These are phyloP conservation scores for Boletellus ananas DNA, from an alignment of 768 basidiomycete genomes.

Conservation along the genomic window DNA sequence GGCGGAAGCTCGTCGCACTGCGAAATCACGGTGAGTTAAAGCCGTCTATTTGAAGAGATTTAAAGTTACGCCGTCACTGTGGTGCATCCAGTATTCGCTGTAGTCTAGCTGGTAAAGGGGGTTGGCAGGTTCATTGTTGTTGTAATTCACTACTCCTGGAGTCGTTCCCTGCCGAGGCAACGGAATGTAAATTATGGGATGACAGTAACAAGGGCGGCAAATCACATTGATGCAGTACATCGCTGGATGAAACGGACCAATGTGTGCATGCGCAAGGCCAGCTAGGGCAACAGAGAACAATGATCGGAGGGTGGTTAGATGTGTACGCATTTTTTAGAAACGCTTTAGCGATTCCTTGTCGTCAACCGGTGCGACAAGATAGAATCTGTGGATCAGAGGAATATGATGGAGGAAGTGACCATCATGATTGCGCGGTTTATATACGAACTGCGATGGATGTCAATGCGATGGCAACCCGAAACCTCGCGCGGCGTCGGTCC, in stretches of 20 bases:
- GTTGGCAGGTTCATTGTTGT: not conserved
- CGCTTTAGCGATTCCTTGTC: not conserved
- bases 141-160: not conserved
- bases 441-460: not conserved
- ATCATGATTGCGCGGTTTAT: slow-evolving; percentile 1
- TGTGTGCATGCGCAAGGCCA: slow-evolving; percentile 10
- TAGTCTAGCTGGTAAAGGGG: slow-evolving; percentile 2
- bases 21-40: not conserved
- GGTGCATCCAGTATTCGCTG: slow-evolving; percentile 8
- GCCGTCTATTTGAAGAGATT: not conserved
- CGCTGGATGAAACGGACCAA: not conserved
- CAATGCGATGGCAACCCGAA: no score
- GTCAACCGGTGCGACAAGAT: slow-evolving; percentile 8
- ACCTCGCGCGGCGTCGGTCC: no score
- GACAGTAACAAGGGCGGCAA: not conserved
- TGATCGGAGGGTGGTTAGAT: not conserved
- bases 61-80: not conserved
- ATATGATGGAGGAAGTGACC: not conserved
- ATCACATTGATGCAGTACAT: slow-evolving; percentile 13
- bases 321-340: slow-evolving; percentile 1
- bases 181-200: not conserved
- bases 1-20: slow-evolving; percentile 7
- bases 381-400: not conserved
- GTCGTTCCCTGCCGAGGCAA: slow-evolving; percentile 3
- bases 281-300: slow-evolving; percentile 12